phyloP scores from a whole-genome alignment of 176 grass and related monocot species.

The Carex littledalei region DNA sequence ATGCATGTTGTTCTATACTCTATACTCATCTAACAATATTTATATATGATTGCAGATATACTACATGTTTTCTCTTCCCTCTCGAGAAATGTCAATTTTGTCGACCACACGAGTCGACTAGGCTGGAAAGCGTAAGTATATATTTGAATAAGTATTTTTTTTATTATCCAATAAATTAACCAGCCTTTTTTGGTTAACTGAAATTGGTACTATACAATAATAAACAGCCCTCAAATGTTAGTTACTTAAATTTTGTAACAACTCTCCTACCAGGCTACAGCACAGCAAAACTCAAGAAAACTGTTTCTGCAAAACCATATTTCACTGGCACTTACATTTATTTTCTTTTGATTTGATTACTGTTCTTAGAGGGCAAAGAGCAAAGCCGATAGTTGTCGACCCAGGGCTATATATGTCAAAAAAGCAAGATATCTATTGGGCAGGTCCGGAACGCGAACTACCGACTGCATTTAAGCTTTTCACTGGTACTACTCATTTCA shows the following conservation, averaged over 20 bases:
- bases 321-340: neutral
- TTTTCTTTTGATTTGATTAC: neutral
- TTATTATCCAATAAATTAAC: neutral
- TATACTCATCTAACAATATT: neutral
- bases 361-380: constrained; percentile 41
- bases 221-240: neutral
- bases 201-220: neutral
- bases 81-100: constrained; percentile 70
- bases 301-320: neutral
- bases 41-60: constrained; percentile 42
- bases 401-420: constrained; percentile 53
- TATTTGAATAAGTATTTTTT: neutral
- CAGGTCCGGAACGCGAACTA: constrained; percentile 31
- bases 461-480: constrained; percentile 83
- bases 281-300: neutral
- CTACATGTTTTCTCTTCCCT: constrained; percentile 58
- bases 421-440: constrained; percentile 80
- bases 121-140: constrained; percentile 86
- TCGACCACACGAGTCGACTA: constrained; percentile 71
- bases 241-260: neutral
- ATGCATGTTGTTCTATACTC: neutral
- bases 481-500: constrained; percentile 33
- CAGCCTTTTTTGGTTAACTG: neutral
- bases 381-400: constrained; percentile 62
- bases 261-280: neutral